phyloP scores from a whole-genome alignment of 768 basidiomycete genomes.

The Panaeolus papilionaceus region DNA sequence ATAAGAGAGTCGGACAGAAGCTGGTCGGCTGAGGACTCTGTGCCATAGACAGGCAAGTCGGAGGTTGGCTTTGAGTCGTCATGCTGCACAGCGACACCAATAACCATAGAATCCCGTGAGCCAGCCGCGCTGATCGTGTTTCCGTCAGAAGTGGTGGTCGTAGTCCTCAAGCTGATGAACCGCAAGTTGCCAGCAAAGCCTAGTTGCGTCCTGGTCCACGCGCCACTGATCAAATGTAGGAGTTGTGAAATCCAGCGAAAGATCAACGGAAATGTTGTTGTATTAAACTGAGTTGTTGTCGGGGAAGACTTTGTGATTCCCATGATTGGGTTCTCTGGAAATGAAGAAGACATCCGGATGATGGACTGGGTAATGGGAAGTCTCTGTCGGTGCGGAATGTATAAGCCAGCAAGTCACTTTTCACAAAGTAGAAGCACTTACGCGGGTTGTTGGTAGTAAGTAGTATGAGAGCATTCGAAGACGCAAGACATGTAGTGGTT shows the following conservation, averaged over 20 bases:
- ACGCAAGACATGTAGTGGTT: not conserved
- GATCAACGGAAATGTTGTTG: not conserved
- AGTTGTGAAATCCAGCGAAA: not conserved
- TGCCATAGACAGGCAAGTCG: no score
- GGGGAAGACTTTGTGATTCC: not conserved
- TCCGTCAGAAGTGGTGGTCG: not conserved
- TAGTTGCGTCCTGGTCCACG: not conserved
- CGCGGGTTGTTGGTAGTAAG: not conserved
- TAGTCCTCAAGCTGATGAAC: not conserved
- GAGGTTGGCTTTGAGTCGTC: no score
- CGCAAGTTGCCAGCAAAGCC: not conserved
- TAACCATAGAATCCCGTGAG: not conserved
- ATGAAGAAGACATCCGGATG: not conserved
- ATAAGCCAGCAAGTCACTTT: not conserved
- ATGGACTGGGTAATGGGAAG: not conserved
- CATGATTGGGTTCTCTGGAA: not conserved
- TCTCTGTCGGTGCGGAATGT: not conserved
- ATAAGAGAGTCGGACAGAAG: not conserved
- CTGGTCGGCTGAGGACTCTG: no score
- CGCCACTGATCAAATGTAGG: conserved; percentile 4
- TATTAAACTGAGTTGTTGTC: not conserved
- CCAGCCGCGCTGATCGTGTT: not conserved
- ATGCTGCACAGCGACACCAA: not conserved
- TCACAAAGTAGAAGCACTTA: not conserved
- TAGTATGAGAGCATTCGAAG: not conserved